Evolutionary conservation across 441 rosid species (phyloP).

Genomic region (Gossypium trilobum): DNA sequence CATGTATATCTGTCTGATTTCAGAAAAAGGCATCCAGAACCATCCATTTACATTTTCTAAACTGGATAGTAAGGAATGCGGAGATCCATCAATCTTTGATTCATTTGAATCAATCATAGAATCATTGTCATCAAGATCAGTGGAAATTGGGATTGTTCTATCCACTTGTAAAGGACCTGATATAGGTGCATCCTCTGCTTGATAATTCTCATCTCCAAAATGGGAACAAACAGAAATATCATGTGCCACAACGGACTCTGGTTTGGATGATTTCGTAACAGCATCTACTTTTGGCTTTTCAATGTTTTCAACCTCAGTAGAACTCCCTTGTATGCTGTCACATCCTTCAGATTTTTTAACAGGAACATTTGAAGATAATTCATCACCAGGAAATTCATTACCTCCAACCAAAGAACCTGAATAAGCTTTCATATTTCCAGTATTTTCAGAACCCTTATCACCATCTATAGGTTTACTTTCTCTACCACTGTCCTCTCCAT

Average conservation of each 20-base stretch:
- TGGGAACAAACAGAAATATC: neutral
- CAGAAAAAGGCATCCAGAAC: conserved; percentile 78
- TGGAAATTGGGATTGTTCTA: conserved; percentile 29
- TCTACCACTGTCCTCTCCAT: conserved; percentile 20
- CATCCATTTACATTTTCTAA: conserved; percentile 48
- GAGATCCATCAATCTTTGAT: conserved; percentile 21
- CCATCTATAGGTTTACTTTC: conserved; percentile 21
- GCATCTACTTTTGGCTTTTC: conserved; percentile 14
- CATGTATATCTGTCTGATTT: conserved; percentile 43
- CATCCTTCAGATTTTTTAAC: conserved; percentile 26
- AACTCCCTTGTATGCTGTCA: conserved; percentile 19
- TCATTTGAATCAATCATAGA: conserved; percentile 19
- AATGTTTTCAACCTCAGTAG: conserved; percentile 25
- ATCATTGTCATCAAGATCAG: conserved; percentile 20
- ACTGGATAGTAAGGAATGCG: conserved; percentile 29
- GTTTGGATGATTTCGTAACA: conserved; percentile 17
- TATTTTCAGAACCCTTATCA: conserved; percentile 21
- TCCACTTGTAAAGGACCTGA: conserved; percentile 32
- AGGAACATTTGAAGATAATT: conserved; percentile 21
- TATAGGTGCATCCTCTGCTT: conserved; percentile 23
- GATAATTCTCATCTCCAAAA: conserved; percentile 18
- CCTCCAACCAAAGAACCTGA: conserved; percentile 19
- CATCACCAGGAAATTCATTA: conserved; percentile 30
- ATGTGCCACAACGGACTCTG: conserved; percentile 17
- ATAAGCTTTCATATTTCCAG: conserved; percentile 19